Evolutionary conservation across 2,329 filamentous ascomycete species (phyloP).

Genomic region (Colletotrichum liaoningense): DNA sequence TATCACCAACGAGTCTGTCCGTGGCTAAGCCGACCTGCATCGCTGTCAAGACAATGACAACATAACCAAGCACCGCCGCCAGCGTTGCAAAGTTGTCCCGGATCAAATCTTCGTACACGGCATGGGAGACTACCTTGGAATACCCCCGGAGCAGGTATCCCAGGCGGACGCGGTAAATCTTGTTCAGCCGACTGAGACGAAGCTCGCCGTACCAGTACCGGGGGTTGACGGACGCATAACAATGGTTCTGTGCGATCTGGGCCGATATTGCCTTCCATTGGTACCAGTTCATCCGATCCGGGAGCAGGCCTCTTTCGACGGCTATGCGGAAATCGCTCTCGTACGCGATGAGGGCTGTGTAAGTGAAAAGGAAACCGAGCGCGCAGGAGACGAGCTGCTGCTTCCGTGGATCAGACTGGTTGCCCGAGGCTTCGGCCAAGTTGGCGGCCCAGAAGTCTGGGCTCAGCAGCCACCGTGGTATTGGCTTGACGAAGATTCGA

Average conservation of each 20-base stretch:
- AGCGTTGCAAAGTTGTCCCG: constrained; percentile 30
- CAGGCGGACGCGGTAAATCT: constrained; percentile 49
- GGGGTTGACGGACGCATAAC: constrained; percentile 44
- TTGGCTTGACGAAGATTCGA: constrained; percentile 52
- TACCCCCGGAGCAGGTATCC: constrained; percentile 28
- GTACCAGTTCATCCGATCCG: constrained; percentile 48
- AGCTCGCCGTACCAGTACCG: constrained; percentile 56
- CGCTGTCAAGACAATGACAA: constrained; percentile 58
- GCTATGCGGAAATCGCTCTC: constrained; percentile 53
- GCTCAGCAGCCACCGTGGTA: constrained; percentile 53
- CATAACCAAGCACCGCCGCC: constrained; percentile 43
- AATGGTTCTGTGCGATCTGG: constrained; percentile 40
- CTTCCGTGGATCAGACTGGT: constrained; percentile 16
- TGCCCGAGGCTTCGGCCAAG: constrained; percentile 23
- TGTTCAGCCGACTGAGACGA: constrained; percentile 51
- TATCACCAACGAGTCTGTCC: constrained; percentile 44
- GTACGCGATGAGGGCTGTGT: constrained; percentile 49
- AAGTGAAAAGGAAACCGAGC: constrained; percentile 52
- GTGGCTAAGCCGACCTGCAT: constrained; percentile 61
- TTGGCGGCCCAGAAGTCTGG: constrained; percentile 48
- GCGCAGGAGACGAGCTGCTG: constrained; percentile 44
- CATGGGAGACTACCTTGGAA: constrained; percentile 31
- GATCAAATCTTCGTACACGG: constrained; percentile 32
- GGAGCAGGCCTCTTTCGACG: constrained; percentile 46
- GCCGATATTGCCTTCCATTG: constrained; percentile 47